phyloP scores from a whole-genome alignment of 495 filamentous ascomycete species.

The Penicillium cinerascens region DNA sequence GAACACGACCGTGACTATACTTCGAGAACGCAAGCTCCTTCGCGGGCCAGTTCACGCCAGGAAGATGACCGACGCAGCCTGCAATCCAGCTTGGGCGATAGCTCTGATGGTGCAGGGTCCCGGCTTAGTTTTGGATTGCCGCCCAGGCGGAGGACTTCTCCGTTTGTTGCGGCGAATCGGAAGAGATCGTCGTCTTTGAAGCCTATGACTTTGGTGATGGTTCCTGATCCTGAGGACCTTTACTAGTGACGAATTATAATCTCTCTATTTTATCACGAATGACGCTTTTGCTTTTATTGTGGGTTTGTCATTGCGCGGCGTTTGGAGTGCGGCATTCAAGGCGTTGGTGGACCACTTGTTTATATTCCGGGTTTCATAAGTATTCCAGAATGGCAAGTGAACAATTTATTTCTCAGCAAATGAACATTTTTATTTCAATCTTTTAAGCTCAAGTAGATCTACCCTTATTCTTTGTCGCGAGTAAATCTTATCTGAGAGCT shows the following conservation, averaged over 20 bases:
- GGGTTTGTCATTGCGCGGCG: conserved; percentile 14
- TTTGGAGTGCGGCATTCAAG: conserved; percentile 9
- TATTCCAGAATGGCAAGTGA: conserved; percentile 3
- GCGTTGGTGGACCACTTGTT: conserved; percentile 1
- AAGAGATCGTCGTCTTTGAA: conserved; percentile 23
- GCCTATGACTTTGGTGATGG: conserved; percentile 41
- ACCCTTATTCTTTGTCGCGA: too few species aligned
- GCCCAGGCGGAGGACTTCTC: conserved; percentile 14
- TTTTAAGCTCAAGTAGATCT: too few species aligned
- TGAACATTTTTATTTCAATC: too few species aligned
- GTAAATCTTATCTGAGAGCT: too few species aligned
- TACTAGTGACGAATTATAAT: conserved; percentile 28
- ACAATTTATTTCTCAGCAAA: not conserved
- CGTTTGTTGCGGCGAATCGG: conserved; percentile 21
- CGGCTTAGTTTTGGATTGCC: conserved; percentile 7
- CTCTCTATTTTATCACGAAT: not conserved
- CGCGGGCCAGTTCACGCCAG: not conserved
- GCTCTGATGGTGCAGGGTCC: conserved; percentile 3
- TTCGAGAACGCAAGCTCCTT: not conserved
- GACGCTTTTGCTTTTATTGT: conserved; percentile 1
- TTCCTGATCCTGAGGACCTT: conserved; percentile 41
- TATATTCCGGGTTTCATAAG: too few species aligned
- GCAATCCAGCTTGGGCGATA: conserved; percentile 5
- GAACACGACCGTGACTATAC: conserved; percentile 3
- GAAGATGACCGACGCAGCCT: conserved; percentile 16